A percentile compares a stretch with the other conserved stretches of the same genome.
Evolutionary conservation across 73 alveolate species (phyloP).

Genomic region (Vitrella brassicaformis): DNA sequence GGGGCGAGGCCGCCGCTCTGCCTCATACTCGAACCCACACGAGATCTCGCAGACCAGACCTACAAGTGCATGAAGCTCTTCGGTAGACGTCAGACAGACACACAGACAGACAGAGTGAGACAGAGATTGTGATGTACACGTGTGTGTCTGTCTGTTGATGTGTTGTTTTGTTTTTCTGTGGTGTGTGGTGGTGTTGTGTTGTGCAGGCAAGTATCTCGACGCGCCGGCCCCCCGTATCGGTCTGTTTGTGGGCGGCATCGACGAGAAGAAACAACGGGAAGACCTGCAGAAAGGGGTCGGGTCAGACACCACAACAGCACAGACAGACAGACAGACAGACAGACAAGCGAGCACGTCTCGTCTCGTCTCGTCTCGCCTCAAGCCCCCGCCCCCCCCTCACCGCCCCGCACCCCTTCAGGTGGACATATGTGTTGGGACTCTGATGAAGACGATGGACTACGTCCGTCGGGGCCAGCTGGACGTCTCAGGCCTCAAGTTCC

Average conservation of each 20-base stretch:
- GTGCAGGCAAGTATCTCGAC: neutral
- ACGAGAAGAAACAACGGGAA: conserved; percentile 12
- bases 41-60: conserved; percentile 41
- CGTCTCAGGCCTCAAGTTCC: conserved; percentile 16
- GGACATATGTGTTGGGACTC: neutral
- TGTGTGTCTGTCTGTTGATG: neutral
- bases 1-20: conserved; percentile 22
- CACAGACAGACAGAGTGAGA: neutral
- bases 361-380: too few relatives aligned
- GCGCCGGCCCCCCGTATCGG: conserved; percentile 25
- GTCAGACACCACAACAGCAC: neutral
- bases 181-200: too few relatives aligned
- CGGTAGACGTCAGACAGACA: neutral
- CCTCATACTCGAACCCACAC: conserved; percentile 30
- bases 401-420: too few relatives aligned
- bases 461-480: conserved; percentile 24
- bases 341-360: neutral
- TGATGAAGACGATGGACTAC: conserved; percentile 28
- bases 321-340: neutral
- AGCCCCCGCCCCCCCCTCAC: too few relatives aligned
- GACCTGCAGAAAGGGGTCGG: neutral
- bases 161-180: neutral
- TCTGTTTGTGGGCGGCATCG: conserved; percentile 36
- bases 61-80: conserved; percentile 15
- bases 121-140: neutral